Percentiles rank a stretch among this genome's conserved stretches.
Conservation (phyloP, 2,329 filamentous ascomycete species). For the Metarhizium album region DNA sequence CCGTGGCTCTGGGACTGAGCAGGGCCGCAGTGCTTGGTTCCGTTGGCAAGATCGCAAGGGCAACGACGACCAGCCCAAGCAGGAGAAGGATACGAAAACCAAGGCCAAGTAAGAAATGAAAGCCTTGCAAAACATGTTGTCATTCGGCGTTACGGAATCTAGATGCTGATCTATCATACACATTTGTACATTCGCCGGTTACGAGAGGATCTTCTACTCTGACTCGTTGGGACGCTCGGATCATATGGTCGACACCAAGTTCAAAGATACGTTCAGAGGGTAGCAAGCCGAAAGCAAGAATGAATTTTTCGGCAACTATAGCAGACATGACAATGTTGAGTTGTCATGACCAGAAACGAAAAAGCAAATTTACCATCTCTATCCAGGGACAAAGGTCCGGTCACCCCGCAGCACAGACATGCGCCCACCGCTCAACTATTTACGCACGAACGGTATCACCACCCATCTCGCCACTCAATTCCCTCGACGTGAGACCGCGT, state of each 20-base stretch:
- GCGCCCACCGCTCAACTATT: not conserved
- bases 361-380: not conserved
- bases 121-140: not conserved
- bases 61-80: not conserved
- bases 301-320: not conserved
- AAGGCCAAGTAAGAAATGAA: not conserved
- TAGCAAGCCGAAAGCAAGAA: not conserved
- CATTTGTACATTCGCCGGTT: not conserved
- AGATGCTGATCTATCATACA: not conserved
- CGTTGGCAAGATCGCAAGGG: constrained; percentile 24
- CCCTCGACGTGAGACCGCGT: constrained; percentile 40
- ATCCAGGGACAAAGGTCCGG: not conserved
- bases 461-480: constrained; percentile 51
- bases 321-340: not conserved
- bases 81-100: not conserved
- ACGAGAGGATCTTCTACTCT: not conserved
- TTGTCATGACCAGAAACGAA: not conserved
- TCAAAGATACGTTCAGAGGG: not conserved
- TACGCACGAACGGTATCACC: constrained; percentile 37
- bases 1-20: constrained; percentile 47
- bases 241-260: not conserved
- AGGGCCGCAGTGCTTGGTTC: constrained; percentile 25
- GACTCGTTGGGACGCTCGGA: not conserved
- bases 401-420: not conserved
- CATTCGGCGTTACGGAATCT: not conserved